phyloP scores from a whole-genome alignment of 2,329 filamentous ascomycete species.

The Proliferodiscus dingleyae region DNA sequence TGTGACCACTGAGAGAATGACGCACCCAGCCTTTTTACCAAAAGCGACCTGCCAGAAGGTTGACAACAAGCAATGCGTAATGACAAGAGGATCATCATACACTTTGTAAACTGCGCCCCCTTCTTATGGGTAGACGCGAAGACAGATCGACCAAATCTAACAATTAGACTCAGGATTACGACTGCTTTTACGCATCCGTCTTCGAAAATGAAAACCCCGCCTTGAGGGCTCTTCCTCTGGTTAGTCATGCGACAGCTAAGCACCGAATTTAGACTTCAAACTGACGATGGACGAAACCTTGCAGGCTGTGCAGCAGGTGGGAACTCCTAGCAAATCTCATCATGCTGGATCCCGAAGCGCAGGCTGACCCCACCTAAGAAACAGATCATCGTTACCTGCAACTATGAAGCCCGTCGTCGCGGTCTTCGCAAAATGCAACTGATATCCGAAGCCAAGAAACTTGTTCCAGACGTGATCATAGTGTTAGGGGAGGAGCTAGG shows the following conservation, averaged over 20 bases:
- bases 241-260: conserved; percentile 50
- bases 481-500: conserved; percentile 83
- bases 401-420: conserved; percentile 79
- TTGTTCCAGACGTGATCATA: conserved; percentile 80
- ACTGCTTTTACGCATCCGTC: conserved; percentile 89
- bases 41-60: too few relatives aligned
- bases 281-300: conserved; percentile 9
- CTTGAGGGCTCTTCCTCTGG: conserved; percentile 69
- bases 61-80: conserved; percentile 35
- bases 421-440: conserved; percentile 79
- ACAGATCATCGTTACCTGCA: conserved; percentile 87
- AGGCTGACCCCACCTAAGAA: conserved; percentile 54
- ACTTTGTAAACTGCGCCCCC: conserved; percentile 52
- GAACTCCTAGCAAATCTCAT: conserved; percentile 1
- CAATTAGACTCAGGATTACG: conserved; percentile 55
- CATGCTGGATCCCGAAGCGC: not conserved
- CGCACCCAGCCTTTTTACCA: too few relatives aligned
- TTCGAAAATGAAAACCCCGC: conserved; percentile 76
- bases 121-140: conserved; percentile 2
- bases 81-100: conserved; percentile 67
- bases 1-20: not conserved
- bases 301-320: conserved; percentile 32
- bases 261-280: not conserved
- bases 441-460: conserved; percentile 71
- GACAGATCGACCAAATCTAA: conserved; percentile 8